A percentile compares a stretch with the other conserved stretches of the same genome.
These are phyloP conservation scores for Aspergillus hancockii DNA, from an alignment of 495 filamentous ascomycete species.

Conservation along the genomic window DNA sequence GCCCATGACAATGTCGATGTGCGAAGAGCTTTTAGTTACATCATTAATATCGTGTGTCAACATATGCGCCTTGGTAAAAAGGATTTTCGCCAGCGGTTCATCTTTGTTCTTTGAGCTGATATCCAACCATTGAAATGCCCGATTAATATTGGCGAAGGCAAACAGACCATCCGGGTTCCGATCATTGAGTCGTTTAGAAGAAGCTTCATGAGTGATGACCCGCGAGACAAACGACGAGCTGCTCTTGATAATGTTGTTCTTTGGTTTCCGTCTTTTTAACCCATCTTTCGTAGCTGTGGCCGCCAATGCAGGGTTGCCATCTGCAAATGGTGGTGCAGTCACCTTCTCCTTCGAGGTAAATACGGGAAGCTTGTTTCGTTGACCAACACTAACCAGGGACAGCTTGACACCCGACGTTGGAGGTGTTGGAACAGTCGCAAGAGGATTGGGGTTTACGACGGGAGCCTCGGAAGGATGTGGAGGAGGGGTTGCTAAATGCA, in stretches of 20 bases:
- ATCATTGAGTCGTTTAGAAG: conserved; percentile 77
- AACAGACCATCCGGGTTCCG: conserved; percentile 76
- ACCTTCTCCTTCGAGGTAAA: conserved; percentile 38
- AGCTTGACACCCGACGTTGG: conserved; percentile 86
- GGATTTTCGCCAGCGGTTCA: conserved; percentile 89
- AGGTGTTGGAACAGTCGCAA: conserved; percentile 78
- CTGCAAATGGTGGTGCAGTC: conserved; percentile 76
- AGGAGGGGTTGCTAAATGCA: conserved; percentile 90
- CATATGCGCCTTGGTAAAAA: conserved; percentile 94
- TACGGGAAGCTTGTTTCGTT: conserved; percentile 57
- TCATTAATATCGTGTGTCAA: conserved; percentile 92
- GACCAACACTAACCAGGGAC: conserved; percentile 69
- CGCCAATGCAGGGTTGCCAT: conserved; percentile 74
- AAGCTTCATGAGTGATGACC: conserved; percentile 84
- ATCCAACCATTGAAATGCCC: conserved; percentile 87
- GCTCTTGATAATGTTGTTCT: conserved; percentile 96
- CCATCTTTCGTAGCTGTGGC: conserved; percentile 67
- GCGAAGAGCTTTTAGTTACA: conserved; percentile 71
- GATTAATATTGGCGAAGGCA: conserved; percentile 91
- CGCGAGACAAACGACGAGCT: conserved; percentile 96
- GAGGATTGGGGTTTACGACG: conserved; percentile 80
- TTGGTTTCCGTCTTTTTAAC: conserved; percentile 82
- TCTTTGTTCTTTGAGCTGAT: conserved; percentile 59
- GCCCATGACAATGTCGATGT: conserved; percentile 91
- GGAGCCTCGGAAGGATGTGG: conserved; percentile 93